Evolutionary conservation across 805 yeast genomes (phyloP).

Genomic region (Priceomyces carsonii): DNA sequence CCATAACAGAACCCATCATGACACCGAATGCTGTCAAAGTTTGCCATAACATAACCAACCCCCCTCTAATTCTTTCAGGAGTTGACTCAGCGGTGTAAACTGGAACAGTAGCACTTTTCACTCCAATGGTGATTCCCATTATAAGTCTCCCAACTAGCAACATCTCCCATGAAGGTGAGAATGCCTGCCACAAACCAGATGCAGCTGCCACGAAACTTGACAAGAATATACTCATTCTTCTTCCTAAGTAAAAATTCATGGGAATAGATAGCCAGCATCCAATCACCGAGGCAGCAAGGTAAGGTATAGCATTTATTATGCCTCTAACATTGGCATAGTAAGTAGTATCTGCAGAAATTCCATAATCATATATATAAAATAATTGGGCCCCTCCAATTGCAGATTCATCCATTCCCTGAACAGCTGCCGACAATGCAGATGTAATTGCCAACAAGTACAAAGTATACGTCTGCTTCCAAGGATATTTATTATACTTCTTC

Average conservation of each 20-base stretch:
- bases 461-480: slow-evolving; percentile 4
- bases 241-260: slow-evolving; percentile 11
- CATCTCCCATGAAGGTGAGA: slow-evolving; percentile 7
- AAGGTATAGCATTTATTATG: slow-evolving; percentile 9
- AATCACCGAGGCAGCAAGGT: slow-evolving; percentile 11
- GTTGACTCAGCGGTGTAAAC: slow-evolving; percentile 13
- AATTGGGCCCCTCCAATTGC: slow-evolving; percentile 17
- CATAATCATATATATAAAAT: slow-evolving; percentile 7
- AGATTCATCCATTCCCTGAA: slow-evolving; percentile 17
- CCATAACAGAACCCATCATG: slow-evolving; percentile 15
- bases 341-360: slow-evolving; percentile 3
- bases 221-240: slow-evolving; percentile 11
- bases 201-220: slow-evolving; percentile 11
- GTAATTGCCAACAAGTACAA: slow-evolving; percentile 5
- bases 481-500: not conserved
- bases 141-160: slow-evolving; percentile 14
- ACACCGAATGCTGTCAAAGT: slow-evolving; percentile 17
- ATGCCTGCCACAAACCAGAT: slow-evolving; percentile 16
- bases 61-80: slow-evolving; percentile 15
- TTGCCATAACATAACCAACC: slow-evolving; percentile 13
- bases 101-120: slow-evolving; percentile 15
- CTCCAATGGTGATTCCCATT: slow-evolving; percentile 16
- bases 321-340: slow-evolving; percentile 14
- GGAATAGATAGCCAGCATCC: slow-evolving; percentile 10
- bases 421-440: slow-evolving; percentile 6